phyloP scores from a whole-genome alignment of 202 grass and related monocot genomes.

The Cymbopogon flexuosus region DNA sequence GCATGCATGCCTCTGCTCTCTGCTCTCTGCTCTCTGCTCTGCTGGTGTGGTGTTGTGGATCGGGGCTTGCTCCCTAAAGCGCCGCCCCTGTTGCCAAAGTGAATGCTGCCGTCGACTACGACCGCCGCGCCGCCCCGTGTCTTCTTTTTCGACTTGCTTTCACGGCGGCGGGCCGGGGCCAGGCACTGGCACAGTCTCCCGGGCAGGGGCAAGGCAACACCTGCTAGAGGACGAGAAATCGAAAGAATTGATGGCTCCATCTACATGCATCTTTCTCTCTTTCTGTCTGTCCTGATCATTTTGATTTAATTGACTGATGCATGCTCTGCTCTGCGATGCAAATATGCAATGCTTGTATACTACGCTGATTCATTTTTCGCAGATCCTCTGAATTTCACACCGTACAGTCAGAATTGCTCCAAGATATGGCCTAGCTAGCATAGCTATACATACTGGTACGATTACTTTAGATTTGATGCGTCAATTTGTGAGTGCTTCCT shows the following conservation, averaged over 20 bases:
- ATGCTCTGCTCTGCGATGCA: too few relatives aligned
- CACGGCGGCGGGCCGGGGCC: background rate
- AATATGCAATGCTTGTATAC: too few relatives aligned
- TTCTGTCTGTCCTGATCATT: background rate
- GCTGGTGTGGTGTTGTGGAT: background rate
- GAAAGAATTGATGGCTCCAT: slow-evolving; percentile 4
- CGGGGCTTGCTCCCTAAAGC: slow-evolving; percentile 30
- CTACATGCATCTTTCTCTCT: background rate
- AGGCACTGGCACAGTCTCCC: background rate
- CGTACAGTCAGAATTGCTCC: too few relatives aligned
- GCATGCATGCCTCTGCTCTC: background rate
- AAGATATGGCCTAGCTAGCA: too few relatives aligned
- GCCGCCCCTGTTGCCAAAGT: background rate
- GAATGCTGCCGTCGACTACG: background rate
- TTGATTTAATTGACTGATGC: background rate
- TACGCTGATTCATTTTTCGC: too few relatives aligned
- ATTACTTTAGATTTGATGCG: background rate
- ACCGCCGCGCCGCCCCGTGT: background rate
- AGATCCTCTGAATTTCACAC: too few relatives aligned
- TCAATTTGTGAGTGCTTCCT: background rate
- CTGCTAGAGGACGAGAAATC: slow-evolving; percentile 3
- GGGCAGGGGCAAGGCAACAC: background rate
- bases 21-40: too few relatives aligned
- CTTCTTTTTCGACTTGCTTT: slow-evolving; percentile 18
- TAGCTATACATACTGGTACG: too few relatives aligned